phyloP scores from a whole-genome alignment of 1,284 basidiomycete species.

The Sphagnurus paluster region DNA sequence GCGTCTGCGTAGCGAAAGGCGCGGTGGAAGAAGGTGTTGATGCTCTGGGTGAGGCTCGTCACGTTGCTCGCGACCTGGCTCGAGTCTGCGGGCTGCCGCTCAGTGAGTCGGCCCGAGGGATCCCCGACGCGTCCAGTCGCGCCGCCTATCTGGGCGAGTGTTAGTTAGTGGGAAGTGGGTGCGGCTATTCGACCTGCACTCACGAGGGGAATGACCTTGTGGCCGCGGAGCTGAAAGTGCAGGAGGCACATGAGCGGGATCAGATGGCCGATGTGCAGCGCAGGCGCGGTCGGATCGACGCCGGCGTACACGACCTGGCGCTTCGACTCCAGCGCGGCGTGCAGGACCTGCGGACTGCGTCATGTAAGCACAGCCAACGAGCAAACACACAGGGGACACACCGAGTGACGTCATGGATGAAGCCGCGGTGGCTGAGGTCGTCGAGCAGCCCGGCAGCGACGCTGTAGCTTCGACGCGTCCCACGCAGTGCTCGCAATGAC shows the following conservation, averaged over 20 bases:
- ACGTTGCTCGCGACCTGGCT: slow-evolving; percentile 72
- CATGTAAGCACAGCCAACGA: slow-evolving; percentile 11
- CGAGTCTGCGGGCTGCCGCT: slow-evolving; percentile 71
- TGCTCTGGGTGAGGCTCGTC: slow-evolving; percentile 59
- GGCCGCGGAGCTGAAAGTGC: slow-evolving; percentile 85
- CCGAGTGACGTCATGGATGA: slow-evolving; percentile 48
- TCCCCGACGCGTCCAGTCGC: slow-evolving; percentile 98
- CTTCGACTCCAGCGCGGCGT: slow-evolving; percentile 30
- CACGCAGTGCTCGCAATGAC: too few relatives aligned
- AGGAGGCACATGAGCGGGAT: slow-evolving; percentile 85
- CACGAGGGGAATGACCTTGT: slow-evolving; percentile 82
- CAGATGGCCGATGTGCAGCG: slow-evolving; percentile 93
- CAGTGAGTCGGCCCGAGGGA: slow-evolving; percentile 87
- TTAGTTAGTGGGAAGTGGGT: neutral
- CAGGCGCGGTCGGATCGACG: slow-evolving; percentile 88
- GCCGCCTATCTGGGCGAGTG: slow-evolving; percentile 77
- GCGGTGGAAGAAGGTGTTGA: slow-evolving; percentile 72
- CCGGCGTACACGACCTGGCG: slow-evolving; percentile 80
- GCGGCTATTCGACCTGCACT: slow-evolving; percentile 25
- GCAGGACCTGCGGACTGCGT: slow-evolving; percentile 38
- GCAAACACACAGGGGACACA: slow-evolving; percentile 17
- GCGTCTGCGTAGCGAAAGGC: slow-evolving; percentile 61
- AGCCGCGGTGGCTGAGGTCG: slow-evolving; percentile 44
- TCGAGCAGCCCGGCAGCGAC: slow-evolving; percentile 31
- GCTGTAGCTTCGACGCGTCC: too few relatives aligned